These are phyloP conservation scores for Leccinum barrowsii DNA, from an alignment of 768 basidiomycete genomes.

Conservation along the genomic window DNA sequence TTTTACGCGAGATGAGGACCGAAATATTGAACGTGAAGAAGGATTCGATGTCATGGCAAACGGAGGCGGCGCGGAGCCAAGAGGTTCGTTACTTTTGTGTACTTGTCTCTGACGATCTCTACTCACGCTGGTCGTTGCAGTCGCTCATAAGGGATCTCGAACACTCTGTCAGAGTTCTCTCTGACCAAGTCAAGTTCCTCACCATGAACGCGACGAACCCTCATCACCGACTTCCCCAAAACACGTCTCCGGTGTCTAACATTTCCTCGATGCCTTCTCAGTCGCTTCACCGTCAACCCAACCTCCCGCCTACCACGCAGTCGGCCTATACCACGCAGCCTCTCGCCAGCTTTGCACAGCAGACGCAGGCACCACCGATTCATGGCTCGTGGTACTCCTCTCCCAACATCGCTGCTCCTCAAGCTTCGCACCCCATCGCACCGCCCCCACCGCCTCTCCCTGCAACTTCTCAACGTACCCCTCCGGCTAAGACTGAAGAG, in stretches of 20 bases:
- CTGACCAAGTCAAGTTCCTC: conserved; percentile 82
- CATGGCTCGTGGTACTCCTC: conserved; percentile 53
- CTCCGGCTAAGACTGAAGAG: conserved; percentile 61
- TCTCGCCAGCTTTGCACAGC: conserved; percentile 29
- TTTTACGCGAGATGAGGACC: conserved; percentile 67
- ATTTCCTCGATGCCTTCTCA: conserved; percentile 37
- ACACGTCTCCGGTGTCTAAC: conserved; percentile 30
- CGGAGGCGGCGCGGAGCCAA: conserved; percentile 69
- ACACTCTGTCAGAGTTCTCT: conserved; percentile 66
- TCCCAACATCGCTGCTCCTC: conserved; percentile 69
- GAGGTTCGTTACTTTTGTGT: conserved; percentile 48
- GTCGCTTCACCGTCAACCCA: conserved; percentile 36
- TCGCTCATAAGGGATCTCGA: conserved; percentile 77
- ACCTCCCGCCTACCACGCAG: conserved; percentile 36
- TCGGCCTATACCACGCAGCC: conserved; percentile 31
- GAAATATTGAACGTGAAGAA: conserved; percentile 78
- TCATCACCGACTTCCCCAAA: conserved; percentile 34
- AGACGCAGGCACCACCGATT: conserved; percentile 29
- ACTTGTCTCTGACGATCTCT: conserved; percentile 3
- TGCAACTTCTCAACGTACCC: conserved; percentile 44
- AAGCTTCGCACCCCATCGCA: conserved; percentile 76
- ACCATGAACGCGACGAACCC: conserved; percentile 48
- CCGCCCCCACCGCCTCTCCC: conserved; percentile 50
- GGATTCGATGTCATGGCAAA: conserved; percentile 80
- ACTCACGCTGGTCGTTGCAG: conserved; percentile 33